Base-by-base conservation (phyloP, 1,284 basidiomycete genomes). In the Marasmius sp. region DNA sequence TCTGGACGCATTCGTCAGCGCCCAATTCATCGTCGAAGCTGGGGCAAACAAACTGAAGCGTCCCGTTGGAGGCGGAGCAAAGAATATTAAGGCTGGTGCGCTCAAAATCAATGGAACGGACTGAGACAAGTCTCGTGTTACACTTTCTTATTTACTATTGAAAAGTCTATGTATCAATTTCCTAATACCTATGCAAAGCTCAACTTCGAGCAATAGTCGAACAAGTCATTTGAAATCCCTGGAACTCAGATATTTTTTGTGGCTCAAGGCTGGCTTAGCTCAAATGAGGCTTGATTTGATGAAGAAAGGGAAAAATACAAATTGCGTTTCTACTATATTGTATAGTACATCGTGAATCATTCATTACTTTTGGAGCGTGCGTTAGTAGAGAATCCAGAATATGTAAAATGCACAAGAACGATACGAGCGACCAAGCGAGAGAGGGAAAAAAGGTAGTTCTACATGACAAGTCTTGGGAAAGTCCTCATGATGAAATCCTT, bases 41-140 rank as follows among this genome's bases (percentile, higher is more conserved):
- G 80, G 79, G 64, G 57, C 68, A 50, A 87, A 88, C 71, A 82
- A 80, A 69, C 72, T 89, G 5, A 69, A 70, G 3, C 79, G 87
- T 4, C 86, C 86, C 0, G 80, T 88, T 53, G 85, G 83, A 4
- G 83, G 82, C 27, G 84, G 84, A 0, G 66, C 51, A 61, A 8
- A 77, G 81, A 9, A 64, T 66, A 10, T 81, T 79, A 7, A 82
- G 81, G 39, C 81, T 74, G 20, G 70, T 80, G 37, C 74, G 75
- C 60, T 66, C 63, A 50, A 68, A 64, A 18, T 62, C 16, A 61
- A 60, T 41, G 55, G 60, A 22, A 58, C 52, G n/a, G 7, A 60
- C 12, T 55, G 48, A 47, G 34, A 20, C n/a, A 8, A 14, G 20
- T 47, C 16, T 12, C 41, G 2, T 6, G 3, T 43, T 43, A 2